phyloP scores from a whole-genome alignment of 257 asterid species.

The Fraxinus excelsior region DNA sequence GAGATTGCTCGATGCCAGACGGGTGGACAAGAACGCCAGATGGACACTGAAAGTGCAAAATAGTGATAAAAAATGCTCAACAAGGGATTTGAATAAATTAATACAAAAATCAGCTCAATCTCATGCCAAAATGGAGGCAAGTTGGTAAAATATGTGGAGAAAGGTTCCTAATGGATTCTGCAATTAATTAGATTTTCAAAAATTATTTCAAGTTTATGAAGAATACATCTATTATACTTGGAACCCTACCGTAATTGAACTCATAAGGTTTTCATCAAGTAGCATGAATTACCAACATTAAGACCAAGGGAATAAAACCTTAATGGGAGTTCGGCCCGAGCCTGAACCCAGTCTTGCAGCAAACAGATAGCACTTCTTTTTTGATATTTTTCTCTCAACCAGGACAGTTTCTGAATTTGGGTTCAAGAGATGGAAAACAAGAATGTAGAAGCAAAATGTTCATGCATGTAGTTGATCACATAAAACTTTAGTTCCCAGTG shows the following conservation, averaged over 20 bases:
- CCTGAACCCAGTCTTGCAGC: neutral
- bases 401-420: neutral
- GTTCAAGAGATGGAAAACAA: neutral
- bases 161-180: neutral
- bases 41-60: constrained; percentile 52
- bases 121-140: neutral
- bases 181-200: neutral
- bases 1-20: constrained; percentile 68
- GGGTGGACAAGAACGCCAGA: constrained; percentile 73
- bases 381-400: neutral
- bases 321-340: neutral
- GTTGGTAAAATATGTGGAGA: neutral
- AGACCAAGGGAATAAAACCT: neutral
- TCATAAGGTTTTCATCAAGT: too few relatives aligned
- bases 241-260: neutral
- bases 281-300: neutral
- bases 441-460: neutral
- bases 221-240: neutral
- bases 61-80: constrained; percentile 11
- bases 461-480: neutral
- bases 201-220: neutral
- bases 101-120: neutral
- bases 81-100: constrained; percentile 1
- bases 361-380: neutral
- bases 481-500: neutral